Conservation (phyloP, 441 rosid genomes). For the Viola pubescens region DNA sequence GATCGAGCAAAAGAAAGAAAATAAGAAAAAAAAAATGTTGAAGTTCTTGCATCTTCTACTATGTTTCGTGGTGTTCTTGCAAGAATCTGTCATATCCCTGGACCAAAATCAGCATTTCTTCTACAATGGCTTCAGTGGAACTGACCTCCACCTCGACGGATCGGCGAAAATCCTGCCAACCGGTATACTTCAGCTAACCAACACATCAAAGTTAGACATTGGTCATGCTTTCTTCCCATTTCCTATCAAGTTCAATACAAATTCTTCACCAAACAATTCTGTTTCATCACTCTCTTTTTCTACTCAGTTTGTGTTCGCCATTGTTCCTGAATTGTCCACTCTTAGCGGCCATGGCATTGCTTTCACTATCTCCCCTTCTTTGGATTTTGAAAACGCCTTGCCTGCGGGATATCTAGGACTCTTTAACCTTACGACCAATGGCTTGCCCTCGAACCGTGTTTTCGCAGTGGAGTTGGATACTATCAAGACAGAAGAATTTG, state of each 20-base stretch:
- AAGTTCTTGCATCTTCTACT: slow-evolving; percentile 14
- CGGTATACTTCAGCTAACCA: slow-evolving; percentile 36
- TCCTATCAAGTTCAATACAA: slow-evolving; percentile 32
- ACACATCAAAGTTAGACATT: slow-evolving; percentile 17
- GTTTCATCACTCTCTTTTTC: slow-evolving; percentile 38
- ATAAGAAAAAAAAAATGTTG: neutral
- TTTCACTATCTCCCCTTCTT: slow-evolving; percentile 42
- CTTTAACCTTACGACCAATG: slow-evolving; percentile 28
- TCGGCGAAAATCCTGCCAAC: slow-evolving; percentile 27
- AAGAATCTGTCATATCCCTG: slow-evolving; percentile 20
- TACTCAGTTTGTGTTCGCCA: slow-evolving; percentile 43
- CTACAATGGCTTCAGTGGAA: slow-evolving; percentile 27
- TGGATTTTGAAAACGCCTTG: slow-evolving; percentile 25
- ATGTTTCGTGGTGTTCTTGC: slow-evolving; percentile 1
- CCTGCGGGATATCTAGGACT: slow-evolving; percentile 38
- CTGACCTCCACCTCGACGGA: slow-evolving; percentile 28
- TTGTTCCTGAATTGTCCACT: slow-evolving; percentile 25
- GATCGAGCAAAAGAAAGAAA: no score
- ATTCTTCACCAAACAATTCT: slow-evolving; percentile 21
- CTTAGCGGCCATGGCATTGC: slow-evolving; percentile 46
- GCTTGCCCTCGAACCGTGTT: slow-evolving; percentile 29
- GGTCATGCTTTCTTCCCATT: slow-evolving; percentile 48
- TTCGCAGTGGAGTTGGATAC: slow-evolving; percentile 56
- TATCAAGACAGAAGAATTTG: slow-evolving; percentile 19
- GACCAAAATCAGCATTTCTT: slow-evolving; percentile 24